Percentiles rank a stretch among this genome's conserved stretches.
Evolutionary conservation across 441 rosid species (phyloP).

Genomic region (Croton setiger): DNA sequence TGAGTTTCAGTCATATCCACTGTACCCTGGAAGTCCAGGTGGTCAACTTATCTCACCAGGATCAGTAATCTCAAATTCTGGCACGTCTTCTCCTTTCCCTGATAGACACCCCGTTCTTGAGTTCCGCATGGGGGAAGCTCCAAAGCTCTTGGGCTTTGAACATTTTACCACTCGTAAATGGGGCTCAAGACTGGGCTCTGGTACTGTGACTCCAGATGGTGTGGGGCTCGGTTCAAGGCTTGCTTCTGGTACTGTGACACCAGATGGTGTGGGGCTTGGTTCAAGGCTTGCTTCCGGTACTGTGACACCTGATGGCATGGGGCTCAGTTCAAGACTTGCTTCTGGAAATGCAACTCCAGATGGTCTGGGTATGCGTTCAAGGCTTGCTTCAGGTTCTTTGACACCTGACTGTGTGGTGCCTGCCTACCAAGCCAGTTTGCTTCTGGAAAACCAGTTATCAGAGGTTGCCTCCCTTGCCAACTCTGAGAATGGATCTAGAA

Average conservation of each 20-base stretch:
- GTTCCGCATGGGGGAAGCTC: conserved; percentile 58
- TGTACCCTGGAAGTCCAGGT: conserved; percentile 82
- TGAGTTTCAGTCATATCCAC: conserved; percentile 69
- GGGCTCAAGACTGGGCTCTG: conserved; percentile 84
- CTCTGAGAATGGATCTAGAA: conserved; percentile 45
- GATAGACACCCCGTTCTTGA: conserved; percentile 61
- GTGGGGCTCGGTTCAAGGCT: conserved; percentile 75
- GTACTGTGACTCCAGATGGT: conserved; percentile 55
- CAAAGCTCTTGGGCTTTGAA: conserved; percentile 71
- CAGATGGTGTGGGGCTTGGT: conserved; percentile 37
- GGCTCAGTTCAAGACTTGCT: conserved; percentile 64
- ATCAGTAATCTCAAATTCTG: conserved; percentile 77
- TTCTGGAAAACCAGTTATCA: conserved; percentile 39
- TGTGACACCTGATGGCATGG: conserved; percentile 60
- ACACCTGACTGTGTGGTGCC: conserved; percentile 59
- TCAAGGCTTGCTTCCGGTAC: conserved; percentile 70
- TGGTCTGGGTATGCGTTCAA: conserved; percentile 43
- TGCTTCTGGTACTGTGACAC: conserved; percentile 48
- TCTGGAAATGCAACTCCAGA: conserved; percentile 48
- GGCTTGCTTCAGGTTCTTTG: conserved; percentile 57
- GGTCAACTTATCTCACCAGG: conserved; percentile 84
- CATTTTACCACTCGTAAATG: conserved; percentile 71
- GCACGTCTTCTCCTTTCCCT: conserved; percentile 90
- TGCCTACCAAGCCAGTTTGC: conserved; percentile 32
- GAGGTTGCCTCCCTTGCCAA: conserved; percentile 51